phyloP scores from a whole-genome alignment of 352 stramenopile genomes.

The Pythium oligandrum region DNA sequence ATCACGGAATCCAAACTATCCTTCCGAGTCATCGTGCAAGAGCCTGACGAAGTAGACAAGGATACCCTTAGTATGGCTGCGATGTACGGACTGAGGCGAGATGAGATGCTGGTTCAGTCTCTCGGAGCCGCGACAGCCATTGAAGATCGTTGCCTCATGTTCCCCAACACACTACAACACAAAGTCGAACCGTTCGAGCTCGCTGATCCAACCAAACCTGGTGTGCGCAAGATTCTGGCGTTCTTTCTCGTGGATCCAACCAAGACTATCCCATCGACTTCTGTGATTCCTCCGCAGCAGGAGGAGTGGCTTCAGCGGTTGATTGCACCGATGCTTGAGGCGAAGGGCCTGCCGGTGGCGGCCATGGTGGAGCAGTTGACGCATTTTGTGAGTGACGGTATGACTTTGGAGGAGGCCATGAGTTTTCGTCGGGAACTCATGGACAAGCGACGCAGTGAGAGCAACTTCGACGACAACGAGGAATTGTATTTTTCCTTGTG shows the following conservation, averaged over 20 bases:
- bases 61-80: slow-evolving; percentile 11
- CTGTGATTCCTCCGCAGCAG: slow-evolving; percentile 26
- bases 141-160: slow-evolving; percentile 19
- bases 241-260: slow-evolving; percentile 32
- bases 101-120: slow-evolving; percentile 8
- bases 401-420: slow-evolving; percentile 19
- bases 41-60: slow-evolving; percentile 15
- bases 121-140: slow-evolving; percentile 7
- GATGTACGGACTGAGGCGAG: slow-evolving; percentile 7
- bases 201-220: slow-evolving; percentile 13
- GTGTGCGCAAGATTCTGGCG: slow-evolving; percentile 30
- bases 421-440: slow-evolving; percentile 15
- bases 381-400: slow-evolving; percentile 7
- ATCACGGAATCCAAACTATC: slow-evolving; percentile 26
- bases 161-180: slow-evolving; percentile 28
- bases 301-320: slow-evolving; percentile 7
- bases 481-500: slow-evolving; percentile 17
- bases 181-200: slow-evolving; percentile 25
- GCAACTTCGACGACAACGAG: slow-evolving; percentile 9
- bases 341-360: slow-evolving; percentile 7
- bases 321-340: slow-evolving; percentile 2
- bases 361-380: slow-evolving; percentile 6
- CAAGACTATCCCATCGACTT: slow-evolving; percentile 24
- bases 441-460: slow-evolving; percentile 10
- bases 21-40: slow-evolving; percentile 17